A percentile compares a stretch with the other conserved stretches of the same genome.
These are phyloP conservation scores for Sideroxylon spinosum DNA, from an alignment of 179 eudicot genomes.

Conservation along the genomic window DNA sequence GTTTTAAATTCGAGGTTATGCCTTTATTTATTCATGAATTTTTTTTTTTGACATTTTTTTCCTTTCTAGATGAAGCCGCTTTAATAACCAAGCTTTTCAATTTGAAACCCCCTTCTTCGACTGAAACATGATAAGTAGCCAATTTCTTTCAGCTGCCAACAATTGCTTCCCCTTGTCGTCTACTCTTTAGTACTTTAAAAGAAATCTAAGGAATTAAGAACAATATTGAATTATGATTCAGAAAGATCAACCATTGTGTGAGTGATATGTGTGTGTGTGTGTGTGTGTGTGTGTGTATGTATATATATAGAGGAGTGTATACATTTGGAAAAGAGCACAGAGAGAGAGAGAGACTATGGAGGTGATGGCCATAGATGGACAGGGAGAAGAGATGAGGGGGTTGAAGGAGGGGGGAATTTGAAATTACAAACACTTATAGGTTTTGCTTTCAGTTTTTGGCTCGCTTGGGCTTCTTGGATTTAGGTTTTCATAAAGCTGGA, in stretches of 20 bases:
- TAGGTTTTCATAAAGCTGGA: too few relatives aligned
- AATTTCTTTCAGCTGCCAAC: neutral
- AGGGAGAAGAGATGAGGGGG: neutral
- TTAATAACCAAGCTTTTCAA: slow-evolving; percentile 29
- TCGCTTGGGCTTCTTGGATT: too few relatives aligned
- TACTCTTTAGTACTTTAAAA: neutral
- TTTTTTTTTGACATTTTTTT: too few relatives aligned
- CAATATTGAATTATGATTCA: neutral
- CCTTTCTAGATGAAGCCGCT: too few relatives aligned
- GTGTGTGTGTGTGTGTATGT: too few relatives aligned
- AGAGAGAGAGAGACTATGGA: slow-evolving; percentile 34
- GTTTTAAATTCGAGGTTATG: too few relatives aligned
- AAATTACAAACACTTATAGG: neutral
- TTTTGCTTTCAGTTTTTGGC: neutral
- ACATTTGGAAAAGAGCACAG: slow-evolving; percentile 37
- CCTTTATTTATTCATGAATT: too few relatives aligned
- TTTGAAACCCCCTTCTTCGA: slow-evolving; percentile 20
- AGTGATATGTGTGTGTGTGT: too few relatives aligned
- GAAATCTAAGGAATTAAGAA: neutral
- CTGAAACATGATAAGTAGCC: neutral
- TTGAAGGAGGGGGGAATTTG: neutral
- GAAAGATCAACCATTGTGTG: neutral
- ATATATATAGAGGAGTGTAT: slow-evolving; percentile 12
- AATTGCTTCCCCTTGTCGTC: slow-evolving; percentile 3
- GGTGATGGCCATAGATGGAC: slow-evolving; percentile 32